Evolutionary conservation across 768 basidiomycete species (phyloP).

Genomic region (Candolleomyces eurysporus): DNA sequence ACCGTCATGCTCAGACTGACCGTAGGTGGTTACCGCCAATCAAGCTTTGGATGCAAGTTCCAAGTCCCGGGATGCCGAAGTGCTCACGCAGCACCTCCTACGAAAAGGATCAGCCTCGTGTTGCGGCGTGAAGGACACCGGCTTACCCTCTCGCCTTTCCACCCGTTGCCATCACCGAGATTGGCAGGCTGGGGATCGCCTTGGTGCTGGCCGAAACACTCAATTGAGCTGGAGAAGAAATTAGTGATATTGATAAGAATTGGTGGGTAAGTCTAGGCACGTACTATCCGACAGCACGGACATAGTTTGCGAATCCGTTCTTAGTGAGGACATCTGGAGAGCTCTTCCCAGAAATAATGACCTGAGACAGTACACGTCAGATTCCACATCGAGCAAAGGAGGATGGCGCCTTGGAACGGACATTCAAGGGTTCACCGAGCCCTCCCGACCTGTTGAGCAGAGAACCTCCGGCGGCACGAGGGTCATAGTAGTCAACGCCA

Average conservation of each 20-base stretch:
- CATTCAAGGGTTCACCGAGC: conserved; percentile 75
- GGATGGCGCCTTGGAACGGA: conserved; percentile 42
- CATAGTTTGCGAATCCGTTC: conserved; percentile 56
- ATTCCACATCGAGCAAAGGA: background rate
- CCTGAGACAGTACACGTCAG: conserved; percentile 20
- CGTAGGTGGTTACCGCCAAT: conserved; percentile 81
- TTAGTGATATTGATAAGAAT: conserved; percentile 9
- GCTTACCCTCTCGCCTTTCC: conserved; percentile 49
- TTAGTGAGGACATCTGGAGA: conserved; percentile 56
- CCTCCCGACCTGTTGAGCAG: conserved; percentile 22
- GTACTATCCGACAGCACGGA: conserved; percentile 62
- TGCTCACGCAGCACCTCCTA: conserved; percentile 73
- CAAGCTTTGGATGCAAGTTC: conserved; percentile 77
- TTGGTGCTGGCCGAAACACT: conserved; percentile 73
- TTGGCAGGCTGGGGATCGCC: conserved; percentile 69
- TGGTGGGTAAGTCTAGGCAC: conserved; percentile 20
- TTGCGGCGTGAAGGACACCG: conserved; percentile 9
- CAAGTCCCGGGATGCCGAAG: conserved; percentile 57
- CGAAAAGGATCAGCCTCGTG: background rate
- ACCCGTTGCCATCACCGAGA: conserved; percentile 77
- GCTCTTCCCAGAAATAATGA: conserved; percentile 67
- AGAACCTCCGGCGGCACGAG: conserved; percentile 18
- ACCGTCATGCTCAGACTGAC: conserved; percentile 34
- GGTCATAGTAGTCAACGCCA: conserved; percentile 20
- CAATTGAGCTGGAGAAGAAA: conserved; percentile 28